Percentiles rank a stretch among this genome's conserved stretches.
These are phyloP conservation scores for Setomelanomma holmii DNA, from an alignment of 2,329 filamentous ascomycete species.

Conservation along the genomic window DNA sequence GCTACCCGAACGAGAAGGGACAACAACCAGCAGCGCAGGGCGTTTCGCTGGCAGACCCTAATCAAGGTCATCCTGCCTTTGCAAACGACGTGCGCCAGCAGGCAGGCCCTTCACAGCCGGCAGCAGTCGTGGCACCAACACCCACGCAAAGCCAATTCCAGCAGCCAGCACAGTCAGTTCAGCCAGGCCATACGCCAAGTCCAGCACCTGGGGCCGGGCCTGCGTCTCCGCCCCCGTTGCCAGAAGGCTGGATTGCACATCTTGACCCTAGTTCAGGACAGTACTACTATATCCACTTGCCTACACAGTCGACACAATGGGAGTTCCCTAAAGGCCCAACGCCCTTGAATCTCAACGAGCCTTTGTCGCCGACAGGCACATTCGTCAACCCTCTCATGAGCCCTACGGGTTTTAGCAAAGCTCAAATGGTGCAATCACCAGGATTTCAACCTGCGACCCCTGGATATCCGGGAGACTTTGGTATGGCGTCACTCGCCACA, in stretches of 20 bases:
- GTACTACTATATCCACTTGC: conserved; percentile 98
- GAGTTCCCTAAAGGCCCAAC: conserved; percentile 97
- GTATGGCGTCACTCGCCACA: conserved; percentile 74
- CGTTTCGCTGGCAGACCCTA: conserved; percentile 47
- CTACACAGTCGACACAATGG: conserved; percentile 96
- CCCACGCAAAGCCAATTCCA: conserved; percentile 37
- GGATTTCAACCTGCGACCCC: conserved; percentile 83
- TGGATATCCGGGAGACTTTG: conserved; percentile 85
- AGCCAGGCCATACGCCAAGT: conserved; percentile 48
- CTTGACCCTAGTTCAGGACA: conserved; percentile 94
- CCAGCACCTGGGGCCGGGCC: conserved; percentile 67
- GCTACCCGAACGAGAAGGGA: conserved; percentile 81
- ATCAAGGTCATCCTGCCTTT: conserved; percentile 81
- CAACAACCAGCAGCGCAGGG: conserved; percentile 48
- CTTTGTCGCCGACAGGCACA: conserved; percentile 78
- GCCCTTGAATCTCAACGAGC: conserved; percentile 83
- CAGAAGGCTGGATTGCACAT: conserved; percentile 98
- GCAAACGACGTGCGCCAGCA: conserved; percentile 77
- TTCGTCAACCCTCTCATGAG: conserved; percentile 43
- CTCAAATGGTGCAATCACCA: conserved; percentile 72
- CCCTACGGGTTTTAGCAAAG: conserved; percentile 62
- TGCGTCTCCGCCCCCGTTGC: conserved; percentile 87
- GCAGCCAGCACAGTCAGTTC: conserved; percentile 29
- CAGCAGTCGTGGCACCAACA: conserved; percentile 37
- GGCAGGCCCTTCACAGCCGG: conserved; percentile 47